Evolutionary conservation across 257 asterid species (phyloP).

Genomic region (Nicotiana noctiflora): DNA sequence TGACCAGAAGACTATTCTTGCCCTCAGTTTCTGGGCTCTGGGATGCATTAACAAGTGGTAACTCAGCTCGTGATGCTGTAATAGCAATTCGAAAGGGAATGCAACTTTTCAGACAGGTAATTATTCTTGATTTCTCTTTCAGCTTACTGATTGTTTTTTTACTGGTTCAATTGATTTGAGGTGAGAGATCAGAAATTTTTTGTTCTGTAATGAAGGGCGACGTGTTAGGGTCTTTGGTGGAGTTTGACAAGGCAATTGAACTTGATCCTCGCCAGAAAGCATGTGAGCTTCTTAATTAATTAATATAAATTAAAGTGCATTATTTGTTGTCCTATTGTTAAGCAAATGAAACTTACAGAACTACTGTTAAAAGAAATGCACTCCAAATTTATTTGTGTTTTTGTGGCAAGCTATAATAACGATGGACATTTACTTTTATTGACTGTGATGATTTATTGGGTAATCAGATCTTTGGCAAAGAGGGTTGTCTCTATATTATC

Average conservation of each 20-base stretch:
- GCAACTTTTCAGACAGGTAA: slow-evolving; percentile 88
- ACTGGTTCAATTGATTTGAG: background rate
- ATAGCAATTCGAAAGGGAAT: slow-evolving; percentile 69
- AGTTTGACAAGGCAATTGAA: slow-evolving; percentile 83
- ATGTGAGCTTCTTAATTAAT: slow-evolving; percentile 37
- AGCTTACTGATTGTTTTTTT: background rate
- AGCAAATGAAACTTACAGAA: background rate
- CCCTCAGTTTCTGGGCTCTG: slow-evolving; percentile 69
- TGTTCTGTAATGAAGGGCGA: slow-evolving; percentile 52
- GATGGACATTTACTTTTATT: slow-evolving; percentile 19
- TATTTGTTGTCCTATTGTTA: too few relatives aligned
- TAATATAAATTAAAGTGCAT: background rate
- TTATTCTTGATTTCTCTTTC: background rate
- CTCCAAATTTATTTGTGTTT: background rate
- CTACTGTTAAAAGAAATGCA: background rate
- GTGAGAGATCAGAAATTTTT: background rate
- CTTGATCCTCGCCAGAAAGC: slow-evolving; percentile 82
- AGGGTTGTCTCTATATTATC: slow-evolving; percentile 80
- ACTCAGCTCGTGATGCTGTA: slow-evolving; percentile 60
- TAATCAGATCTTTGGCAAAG: slow-evolving; percentile 97
- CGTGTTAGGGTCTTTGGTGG: slow-evolving; percentile 66
- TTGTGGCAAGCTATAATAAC: background rate
- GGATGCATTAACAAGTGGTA: slow-evolving; percentile 74
- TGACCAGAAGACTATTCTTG: slow-evolving; percentile 45
- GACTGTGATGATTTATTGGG: slow-evolving; percentile 31